Conservation (phyloP, 1,284 basidiomycete species). For the Amylostereum areolatum region DNA sequence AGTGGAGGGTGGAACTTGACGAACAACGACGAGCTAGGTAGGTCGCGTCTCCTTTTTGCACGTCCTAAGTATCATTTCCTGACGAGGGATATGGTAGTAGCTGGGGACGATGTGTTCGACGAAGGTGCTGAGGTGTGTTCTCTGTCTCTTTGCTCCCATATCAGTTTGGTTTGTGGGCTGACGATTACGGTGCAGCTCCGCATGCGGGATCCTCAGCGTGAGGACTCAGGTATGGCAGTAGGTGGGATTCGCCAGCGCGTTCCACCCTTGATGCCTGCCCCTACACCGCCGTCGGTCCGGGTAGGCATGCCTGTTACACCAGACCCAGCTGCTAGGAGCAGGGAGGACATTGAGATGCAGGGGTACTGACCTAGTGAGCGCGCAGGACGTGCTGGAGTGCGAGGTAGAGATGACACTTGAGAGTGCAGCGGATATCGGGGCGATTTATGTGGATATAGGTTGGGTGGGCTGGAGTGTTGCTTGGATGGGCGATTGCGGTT, state of each 20-base stretch:
- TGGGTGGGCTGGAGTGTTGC: no score
- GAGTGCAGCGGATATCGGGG: no score
- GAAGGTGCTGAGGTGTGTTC: constrained; percentile 33
- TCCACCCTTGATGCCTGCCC: background rate
- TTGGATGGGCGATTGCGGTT: no score
- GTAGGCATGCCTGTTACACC: background rate
- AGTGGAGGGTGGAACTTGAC: constrained; percentile 43
- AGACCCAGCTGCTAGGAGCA: no score
- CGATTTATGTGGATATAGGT: no score
- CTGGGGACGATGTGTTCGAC: constrained; percentile 48
- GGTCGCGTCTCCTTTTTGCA: constrained; percentile 24
- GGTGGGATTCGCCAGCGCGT: background rate
- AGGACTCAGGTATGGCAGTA: background rate
- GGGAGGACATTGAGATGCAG: no score
- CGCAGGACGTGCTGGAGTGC: background rate
- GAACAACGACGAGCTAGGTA: constrained; percentile 43
- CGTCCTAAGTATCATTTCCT: constrained; percentile 15
- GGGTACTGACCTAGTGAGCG: no score
- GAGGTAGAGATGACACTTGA: background rate
- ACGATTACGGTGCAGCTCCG: background rate
- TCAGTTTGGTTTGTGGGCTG: background rate
- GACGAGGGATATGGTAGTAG: constrained; percentile 27
- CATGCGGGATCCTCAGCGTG: background rate
- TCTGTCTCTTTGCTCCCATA: background rate
- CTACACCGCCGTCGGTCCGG: background rate